Evolutionary conservation across 768 basidiomycete genomes (phyloP), one percentile per base, ranked within the genome.

Genomic region (Hortiboletus campestris): DNA sequence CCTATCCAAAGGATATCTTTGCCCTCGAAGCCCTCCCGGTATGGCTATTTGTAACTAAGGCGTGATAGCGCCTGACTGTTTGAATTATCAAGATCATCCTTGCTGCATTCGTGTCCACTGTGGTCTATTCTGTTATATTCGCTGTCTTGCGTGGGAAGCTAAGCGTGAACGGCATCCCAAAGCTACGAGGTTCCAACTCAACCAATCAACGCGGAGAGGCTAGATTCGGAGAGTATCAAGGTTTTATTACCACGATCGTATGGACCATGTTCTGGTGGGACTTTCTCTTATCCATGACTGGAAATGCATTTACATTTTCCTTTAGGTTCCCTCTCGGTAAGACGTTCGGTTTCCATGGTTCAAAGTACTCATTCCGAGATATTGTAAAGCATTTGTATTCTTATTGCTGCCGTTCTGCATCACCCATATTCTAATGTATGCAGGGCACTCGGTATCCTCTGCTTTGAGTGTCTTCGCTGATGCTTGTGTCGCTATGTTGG

Each of bases 181-280:
- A 76, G 61, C 54, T 85, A 17, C 61, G 84, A 29, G 81, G 75
- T 62, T 55, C 85, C 31, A 79, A 72, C 36, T 63, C 83, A 48
- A 75, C 80, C 59, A 79, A 77, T 29, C 68, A 79, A 34, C 74
- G 74, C 50, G 72, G 78, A 53, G 80, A 78, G 75, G 72, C 61
- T 34, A 55, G 56, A 25, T 68, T 64, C 22, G 76, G 79, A 48
- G 78, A 80, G 51, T 88, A 89, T 63, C 79, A 81, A 54, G 77
- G 74, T 25, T 87, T 89, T 64, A 75, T 89, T 28, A 75, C 75
- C 31, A 76, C 78, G n/a, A 77, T 91, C 49, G 80, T 84, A 28
- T 75, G 80, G 56, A 84, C 80, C 53, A 86, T 89, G 85, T 73
- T 89, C 43, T 90, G 86, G 89, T 89, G 60, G 52, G 80, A 68